Evolutionary conservation across 2,329 filamentous ascomycete species (phyloP), one percentile per base, ranked within the genome.

Genomic region (Colletotrichum cuscutae): DNA sequence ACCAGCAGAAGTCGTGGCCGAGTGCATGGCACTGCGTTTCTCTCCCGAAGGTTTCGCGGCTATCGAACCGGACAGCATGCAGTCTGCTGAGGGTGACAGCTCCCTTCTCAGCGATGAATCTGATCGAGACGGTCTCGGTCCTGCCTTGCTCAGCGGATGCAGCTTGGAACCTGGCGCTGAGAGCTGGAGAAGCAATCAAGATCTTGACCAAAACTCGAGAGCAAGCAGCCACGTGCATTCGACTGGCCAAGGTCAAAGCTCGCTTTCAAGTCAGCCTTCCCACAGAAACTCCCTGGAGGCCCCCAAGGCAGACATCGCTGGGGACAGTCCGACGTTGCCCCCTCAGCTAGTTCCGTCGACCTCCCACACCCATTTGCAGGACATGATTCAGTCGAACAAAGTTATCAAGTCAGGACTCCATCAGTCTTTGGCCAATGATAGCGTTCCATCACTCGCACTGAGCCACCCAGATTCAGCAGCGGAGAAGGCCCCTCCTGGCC

Each of bases 1-100:
- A 75, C 91, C 94, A 8, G 90, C 93, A 1, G 94, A 96, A 80
- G 91, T 97, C 1, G 92, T 95, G 1, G 92, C 93, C 2, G 91
- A 94, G 76, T 97, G 94, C 76, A 92, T 95, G 85, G 90, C 89
- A 65, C 86, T 95, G n/a, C 92, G 89, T 71, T 71, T 80, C 5
- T 65, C 79, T 60, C 75, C 77, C 5, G 77, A 77, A 24, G 74
- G 77, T 5, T 74, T 78, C 42, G 65, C 76, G 7, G 75, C 42
- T 15, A 56, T 65, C 4, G 59, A 72, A 15, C 35, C 68, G 9
- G 73, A 61, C 30, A 63, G 61, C 7, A 26, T 35, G 22, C 46
- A 62, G 53, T 80, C 81, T 4, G 66, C 74, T 30, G 68, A 76
- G 22, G 68, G 72, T 12, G 72, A 73, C 5, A 72, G 77, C 32